These are phyloP conservation scores for Debaryomyces coudertii DNA, from an alignment of 1,139 yeast genomes.

Conservation along the genomic window DNA sequence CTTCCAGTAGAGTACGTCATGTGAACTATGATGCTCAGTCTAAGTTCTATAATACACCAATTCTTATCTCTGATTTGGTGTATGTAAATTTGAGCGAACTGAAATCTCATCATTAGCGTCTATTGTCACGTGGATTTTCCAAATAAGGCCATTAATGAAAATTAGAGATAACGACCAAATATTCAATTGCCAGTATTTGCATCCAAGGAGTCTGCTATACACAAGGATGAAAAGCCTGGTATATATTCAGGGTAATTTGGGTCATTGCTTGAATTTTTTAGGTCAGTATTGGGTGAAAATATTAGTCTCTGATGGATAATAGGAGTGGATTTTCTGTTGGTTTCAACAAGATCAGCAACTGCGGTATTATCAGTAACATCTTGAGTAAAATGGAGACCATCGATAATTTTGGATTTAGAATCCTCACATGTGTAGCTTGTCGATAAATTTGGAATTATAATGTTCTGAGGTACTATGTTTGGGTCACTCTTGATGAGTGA, in stretches of 20 bases:
- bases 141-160: background rate
- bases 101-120: constrained; percentile 6
- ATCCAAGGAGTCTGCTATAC: background rate
- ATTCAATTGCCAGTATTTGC: background rate
- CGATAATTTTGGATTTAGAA: background rate
- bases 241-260: background rate
- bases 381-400: background rate
- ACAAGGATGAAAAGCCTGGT: background rate
- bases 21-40: background rate
- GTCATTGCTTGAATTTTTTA: background rate
- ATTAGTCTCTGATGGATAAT: background rate
- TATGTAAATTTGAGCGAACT: background rate
- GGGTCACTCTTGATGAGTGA: background rate
- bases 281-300: background rate
- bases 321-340: background rate
- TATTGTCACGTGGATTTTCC: constrained; percentile 6
- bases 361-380: background rate
- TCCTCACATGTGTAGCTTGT: background rate
- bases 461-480: background rate
- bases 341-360: background rate
- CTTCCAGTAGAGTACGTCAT: constrained; percentile 36
- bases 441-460: background rate
- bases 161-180: background rate
- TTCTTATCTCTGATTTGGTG: background rate
- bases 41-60: too few species aligned